Evolutionary conservation across 306 rosid genomes (phyloP), one percentile per base, ranked within the genome.

Genomic region (Ammopiptanthus mongolicus): DNA sequence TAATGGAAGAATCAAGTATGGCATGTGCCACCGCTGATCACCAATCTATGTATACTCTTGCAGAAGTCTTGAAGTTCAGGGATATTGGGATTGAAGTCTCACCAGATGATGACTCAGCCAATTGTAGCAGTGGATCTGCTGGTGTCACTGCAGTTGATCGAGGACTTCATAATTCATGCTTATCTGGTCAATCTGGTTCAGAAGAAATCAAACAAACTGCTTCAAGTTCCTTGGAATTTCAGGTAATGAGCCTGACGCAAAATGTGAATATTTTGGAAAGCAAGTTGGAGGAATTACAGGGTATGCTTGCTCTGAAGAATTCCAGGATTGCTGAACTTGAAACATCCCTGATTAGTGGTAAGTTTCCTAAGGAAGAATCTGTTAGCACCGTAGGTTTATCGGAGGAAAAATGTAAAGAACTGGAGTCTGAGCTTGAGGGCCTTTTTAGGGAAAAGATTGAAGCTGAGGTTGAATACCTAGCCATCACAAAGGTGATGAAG

Each of bases 61-160:
- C 93, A 95, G 97, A 94, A 83, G 82, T 94, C 70, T 84, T 82
- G 74, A 88, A 88, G 65, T 86, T 94, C 23, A 71, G 81, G 82
- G 90, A 87, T 78, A 87, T 90, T 11, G 89, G 89, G 44, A 82
- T 68, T 70, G 93, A 83, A 62, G 76, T 80, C 50, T 71, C 85
- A 41, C 67, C 80, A 8, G 83, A 73, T 65, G 84, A 84, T 42
- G 71, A 79, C 65, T 72, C 81, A 23, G 73, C 84, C 85, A 88
- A 81, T 10, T 80, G 84, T 59, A 41, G 80, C 74, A 69, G 78
- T 58, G 78, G 65, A 28, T 71, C 88, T 71, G 82, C 84, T 58
- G 85, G 80, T 67, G 65, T 78, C 28, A 63, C 61, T 44, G 58
- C 70, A 60, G 58, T 69, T 52, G 87, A 78, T 77, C 71, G 12